Evolutionary conservation across 306 rosid genomes (phyloP), one percentile per base, ranked within the genome.

Genomic region (Dalbergia cultrata): DNA sequence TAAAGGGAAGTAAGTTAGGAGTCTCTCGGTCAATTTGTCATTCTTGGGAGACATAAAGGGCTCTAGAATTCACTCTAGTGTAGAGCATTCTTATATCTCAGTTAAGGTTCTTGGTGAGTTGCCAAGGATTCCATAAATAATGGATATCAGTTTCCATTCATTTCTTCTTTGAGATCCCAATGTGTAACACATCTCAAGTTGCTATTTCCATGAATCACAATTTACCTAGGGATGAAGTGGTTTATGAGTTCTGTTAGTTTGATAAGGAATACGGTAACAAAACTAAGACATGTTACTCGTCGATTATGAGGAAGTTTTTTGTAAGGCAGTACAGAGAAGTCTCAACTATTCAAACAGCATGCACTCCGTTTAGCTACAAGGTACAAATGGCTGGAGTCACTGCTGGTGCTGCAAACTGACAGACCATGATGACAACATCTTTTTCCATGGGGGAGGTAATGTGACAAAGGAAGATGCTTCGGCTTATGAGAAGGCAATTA

Each of bases 181-280:
- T 26, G 31, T 26, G 3, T 26, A 26, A 26, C 31, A 26, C 31
- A 13, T 71, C 83, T 70, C 4, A 1, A 50, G 18, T 13, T 14
- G 72, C 83, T 53, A 45, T 80, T 62, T n/a, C 13, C 11, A 3
- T 72, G 52, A 53, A 72, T 22, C 66, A 54, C 2, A 12, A 17
- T n/a, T 63, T 31, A 13, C 49, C 79, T 3, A 64, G 65, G 67
- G 83, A 52, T 16, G 19, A 12, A 64, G 69, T 80, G 6, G 43
- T 72, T 26, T 26, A 73, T 64, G 68, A 73, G 69, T 19, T 56
- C 17, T 72, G 74, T 43, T 80, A 60, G 73, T 64, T 61, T 52
- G 84, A 73, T 41, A 41, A 62, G 11, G 79, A 53, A 16, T 71
- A 71, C 57, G 35, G 72, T 57, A 71, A 22, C 18, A 19, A 65